Evolutionary conservation across 2,329 filamentous ascomycete genomes (phyloP).

Genomic region (Cercospora nicotianae): DNA sequence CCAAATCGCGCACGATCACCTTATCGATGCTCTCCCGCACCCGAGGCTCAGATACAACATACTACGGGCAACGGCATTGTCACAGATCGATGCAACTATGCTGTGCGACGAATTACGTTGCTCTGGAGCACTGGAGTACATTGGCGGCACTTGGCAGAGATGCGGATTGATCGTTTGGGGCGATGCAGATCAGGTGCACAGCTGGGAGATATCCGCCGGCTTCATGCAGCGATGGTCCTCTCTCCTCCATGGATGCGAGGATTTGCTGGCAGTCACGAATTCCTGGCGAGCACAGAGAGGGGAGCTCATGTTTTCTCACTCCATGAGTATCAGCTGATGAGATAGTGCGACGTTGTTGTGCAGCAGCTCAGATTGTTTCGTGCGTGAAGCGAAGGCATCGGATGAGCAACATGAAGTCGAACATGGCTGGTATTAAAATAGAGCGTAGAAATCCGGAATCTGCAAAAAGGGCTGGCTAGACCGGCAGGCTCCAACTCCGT

Average conservation of each 20-base stretch:
- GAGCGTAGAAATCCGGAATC: background rate
- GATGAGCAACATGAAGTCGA: background rate
- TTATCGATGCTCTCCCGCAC: constrained; percentile 36
- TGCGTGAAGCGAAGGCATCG: background rate
- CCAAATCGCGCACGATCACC: constrained; percentile 33
- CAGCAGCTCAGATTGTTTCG: background rate
- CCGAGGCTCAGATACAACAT: constrained; percentile 35
- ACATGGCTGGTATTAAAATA: background rate
- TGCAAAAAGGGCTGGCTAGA: background rate
- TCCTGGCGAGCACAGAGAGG: constrained; percentile 42
- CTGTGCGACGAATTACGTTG: constrained; percentile 29
- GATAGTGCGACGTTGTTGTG: background rate
- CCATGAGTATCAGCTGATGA: background rate
- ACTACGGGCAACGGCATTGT: constrained; percentile 29
- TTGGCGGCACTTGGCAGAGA: constrained; percentile 30
- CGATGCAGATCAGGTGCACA: constrained; percentile 42
- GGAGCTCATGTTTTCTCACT: constrained; percentile 29
- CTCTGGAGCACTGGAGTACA: constrained; percentile 32
- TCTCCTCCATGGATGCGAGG: constrained; percentile 44
- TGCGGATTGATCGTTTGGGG: constrained; percentile 43
- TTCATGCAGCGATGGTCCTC: constrained; percentile 45
- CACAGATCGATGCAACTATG: constrained; percentile 30
- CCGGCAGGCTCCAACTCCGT: background rate
- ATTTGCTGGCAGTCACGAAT: constrained; percentile 44
- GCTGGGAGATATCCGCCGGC: constrained; percentile 47